Base-by-base conservation (phyloP, 2,329 filamentous ascomycete species). In the Botrytis fabae region DNA sequence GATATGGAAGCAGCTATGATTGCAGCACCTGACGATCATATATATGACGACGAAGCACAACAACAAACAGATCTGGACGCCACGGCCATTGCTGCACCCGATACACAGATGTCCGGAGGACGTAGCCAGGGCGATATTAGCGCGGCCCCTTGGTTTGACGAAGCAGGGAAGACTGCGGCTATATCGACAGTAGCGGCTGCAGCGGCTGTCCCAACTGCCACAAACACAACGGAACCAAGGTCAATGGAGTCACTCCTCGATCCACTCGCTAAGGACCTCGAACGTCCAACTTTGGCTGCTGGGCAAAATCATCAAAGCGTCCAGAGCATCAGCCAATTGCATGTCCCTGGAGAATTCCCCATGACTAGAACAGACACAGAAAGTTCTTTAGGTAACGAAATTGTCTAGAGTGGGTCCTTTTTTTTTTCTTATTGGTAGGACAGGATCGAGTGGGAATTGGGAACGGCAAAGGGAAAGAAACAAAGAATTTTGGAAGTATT, bases 281-380 rank as follows among this genome's bases (percentile, higher is more conserved):
- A 48, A n/a, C 69, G 77, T 59, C 79, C 79, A 35, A 62, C 69
- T 18, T 69, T 79, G 20, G 75, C 76, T 40, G 74, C 76, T 20
- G 76, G 76, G 25, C 76, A 77, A 51, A 78, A 76, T 48, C 77
- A 80, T 72, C 66, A 75, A 18, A 80, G 78, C 61, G 76, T 75
- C 9, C 70, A 74, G 59, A 80, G 76, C 62, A 77, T 80, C 46
- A 78, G 76, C 35, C 76, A 80, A 54, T 74, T 81, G 22, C 80
- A 81, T 73, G 76, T 81, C 59, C 80, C 80, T 4, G 80, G 80
- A 4, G 80, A 80, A 62, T 81, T 73, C 72, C 80, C 80, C 4
- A 75, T 61, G 51, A 46, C 20, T 16, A 66, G 35, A 42, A 51
- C 54, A 44, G 68, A 73, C 12, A 38, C 63, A 42, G 40, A 28